phyloP scores from a whole-genome alignment of 2,329 filamentous ascomycete genomes.

The Penicillium brevicompactum region DNA sequence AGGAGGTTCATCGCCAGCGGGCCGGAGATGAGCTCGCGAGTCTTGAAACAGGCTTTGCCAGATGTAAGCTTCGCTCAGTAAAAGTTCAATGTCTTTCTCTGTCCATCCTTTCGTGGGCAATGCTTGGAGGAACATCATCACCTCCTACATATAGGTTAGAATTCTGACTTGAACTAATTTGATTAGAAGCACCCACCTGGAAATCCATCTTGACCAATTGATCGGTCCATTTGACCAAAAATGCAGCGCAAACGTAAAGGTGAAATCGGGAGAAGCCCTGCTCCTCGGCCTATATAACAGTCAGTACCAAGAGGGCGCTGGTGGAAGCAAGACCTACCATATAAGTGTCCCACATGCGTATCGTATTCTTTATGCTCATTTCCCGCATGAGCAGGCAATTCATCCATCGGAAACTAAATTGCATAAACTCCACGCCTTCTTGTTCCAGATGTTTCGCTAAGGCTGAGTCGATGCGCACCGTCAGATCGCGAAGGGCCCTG shows the following conservation, averaged over 20 bases:
- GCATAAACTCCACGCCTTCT: conserved; percentile 96
- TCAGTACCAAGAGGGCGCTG: conserved; percentile 15
- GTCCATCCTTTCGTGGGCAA: conserved; percentile 93
- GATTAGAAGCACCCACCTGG: conserved; percentile 45
- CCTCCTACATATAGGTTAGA: conserved; percentile 64
- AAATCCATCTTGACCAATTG: conserved; percentile 97
- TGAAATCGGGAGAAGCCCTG: conserved; percentile 98
- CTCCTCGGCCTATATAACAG: conserved; percentile 75
- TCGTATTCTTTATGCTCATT: conserved; percentile 93
- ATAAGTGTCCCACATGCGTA: conserved; percentile 99
- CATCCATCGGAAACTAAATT: conserved; percentile 99
- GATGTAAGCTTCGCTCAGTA: conserved; percentile 95
- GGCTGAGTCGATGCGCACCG: conserved; percentile 80
- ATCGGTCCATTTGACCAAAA: conserved; percentile 97
- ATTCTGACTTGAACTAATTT: conserved; percentile 3
- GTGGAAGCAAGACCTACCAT: conserved; percentile 60
- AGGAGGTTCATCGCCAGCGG: conserved; percentile 36
- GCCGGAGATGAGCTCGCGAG: conserved; percentile 78
- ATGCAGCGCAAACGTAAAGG: conserved; percentile 95
- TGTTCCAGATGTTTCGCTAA: conserved; percentile 86
- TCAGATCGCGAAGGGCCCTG: conserved; percentile 82
- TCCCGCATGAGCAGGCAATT: conserved; percentile 98
- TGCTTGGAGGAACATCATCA: conserved; percentile 99
- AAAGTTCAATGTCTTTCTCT: conserved; percentile 94
- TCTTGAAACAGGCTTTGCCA: conserved; percentile 98